Evolutionary conservation across 2,329 filamentous ascomycete genomes (phyloP), one percentile per base, ranked within the genome.

Genomic region (Fusarium stilboides): DNA sequence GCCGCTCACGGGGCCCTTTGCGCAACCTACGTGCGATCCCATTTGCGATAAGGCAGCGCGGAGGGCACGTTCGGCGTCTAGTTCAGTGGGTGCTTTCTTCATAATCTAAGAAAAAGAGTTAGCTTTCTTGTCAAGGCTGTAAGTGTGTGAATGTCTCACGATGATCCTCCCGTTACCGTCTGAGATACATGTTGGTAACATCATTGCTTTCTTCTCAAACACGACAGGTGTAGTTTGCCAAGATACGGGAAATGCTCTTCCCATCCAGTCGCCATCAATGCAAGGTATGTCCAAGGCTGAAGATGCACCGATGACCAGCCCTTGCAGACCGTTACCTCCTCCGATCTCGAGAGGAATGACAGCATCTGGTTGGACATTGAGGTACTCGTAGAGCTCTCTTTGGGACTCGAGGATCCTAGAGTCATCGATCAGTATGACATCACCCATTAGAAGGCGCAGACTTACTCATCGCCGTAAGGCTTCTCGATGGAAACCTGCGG

Each of bases 401-500:
- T 39, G 39, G 6, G 39, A 42, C 39, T 42, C 39, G 14, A 42
- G 39, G 14, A 42, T 42, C 39, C 20, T 42, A 9, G 6, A 24
- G 14, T 24, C 6, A 24, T 42, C 12, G 10, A 19, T 42, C 8
- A 42, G 39, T 31, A 31, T 31, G 10, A 31, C 10, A 13, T 13
- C 10, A 13, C 10, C 13, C 5, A 12, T 13, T 31, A 13, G 28
- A 20, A 14, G 19, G n/a, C 15, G 10, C 14, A 24, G n/a, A 49
- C 59, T 17, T 28, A 77, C 33, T 17, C 45, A 40, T 56, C 59
- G 10, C 59, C 54, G n/a, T 58, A 80, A 2, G 88, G 81, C 68
- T 86, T 85, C 77, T 89, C 87, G 62, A 87, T 84, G 2, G 81
- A 81, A 0, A 88, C 86, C 14, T 85, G 85, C 1, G 87, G 87